These are phyloP conservation scores for Tuber magnatum DNA, from an alignment of 495 filamentous ascomycete species.

Conservation along the genomic window DNA sequence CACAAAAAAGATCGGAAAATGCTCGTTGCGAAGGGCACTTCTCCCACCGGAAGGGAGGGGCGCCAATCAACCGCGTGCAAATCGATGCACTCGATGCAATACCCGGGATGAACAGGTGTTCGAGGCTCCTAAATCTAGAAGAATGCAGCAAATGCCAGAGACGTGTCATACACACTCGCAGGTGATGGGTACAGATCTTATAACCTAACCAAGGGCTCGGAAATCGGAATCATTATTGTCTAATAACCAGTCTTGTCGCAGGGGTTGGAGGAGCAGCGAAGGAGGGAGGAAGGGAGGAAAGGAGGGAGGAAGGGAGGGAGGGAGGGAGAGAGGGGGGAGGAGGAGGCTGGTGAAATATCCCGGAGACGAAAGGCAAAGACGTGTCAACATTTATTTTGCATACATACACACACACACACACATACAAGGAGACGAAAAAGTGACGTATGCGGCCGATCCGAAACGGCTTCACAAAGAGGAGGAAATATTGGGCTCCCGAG, in stretches of 20 bases:
- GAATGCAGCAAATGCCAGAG: slow-evolving; percentile 33
- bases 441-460: neutral
- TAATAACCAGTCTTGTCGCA: neutral
- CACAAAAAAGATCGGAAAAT: slow-evolving; percentile 5
- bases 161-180: slow-evolving; percentile 38
- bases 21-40: slow-evolving; percentile 4
- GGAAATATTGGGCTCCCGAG: neutral
- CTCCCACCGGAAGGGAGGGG: slow-evolving; percentile 24
- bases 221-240: slow-evolving; percentile 30
- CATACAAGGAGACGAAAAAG: slow-evolving; percentile 1
- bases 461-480: neutral
- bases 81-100: slow-evolving; percentile 28
- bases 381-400: slow-evolving; percentile 35
- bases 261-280: neutral
- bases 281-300: neutral
- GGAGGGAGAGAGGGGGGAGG: too few species aligned
- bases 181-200: slow-evolving; percentile 37
- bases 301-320: too few species aligned
- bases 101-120: slow-evolving; percentile 39
- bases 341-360: slow-evolving; percentile 21
- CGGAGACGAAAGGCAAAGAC: slow-evolving; percentile 32
- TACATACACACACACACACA: slow-evolving; percentile 1
- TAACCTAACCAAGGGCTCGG: slow-evolving; percentile 36
- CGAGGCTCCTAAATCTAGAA: slow-evolving; percentile 32
- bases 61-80: slow-evolving; percentile 21